A percentile compares a stretch with the other conserved stretches of the same genome.
phyloP scores from a whole-genome alignment of 2,329 filamentous ascomycete species.

The Teratosphaeria nubilosa region DNA sequence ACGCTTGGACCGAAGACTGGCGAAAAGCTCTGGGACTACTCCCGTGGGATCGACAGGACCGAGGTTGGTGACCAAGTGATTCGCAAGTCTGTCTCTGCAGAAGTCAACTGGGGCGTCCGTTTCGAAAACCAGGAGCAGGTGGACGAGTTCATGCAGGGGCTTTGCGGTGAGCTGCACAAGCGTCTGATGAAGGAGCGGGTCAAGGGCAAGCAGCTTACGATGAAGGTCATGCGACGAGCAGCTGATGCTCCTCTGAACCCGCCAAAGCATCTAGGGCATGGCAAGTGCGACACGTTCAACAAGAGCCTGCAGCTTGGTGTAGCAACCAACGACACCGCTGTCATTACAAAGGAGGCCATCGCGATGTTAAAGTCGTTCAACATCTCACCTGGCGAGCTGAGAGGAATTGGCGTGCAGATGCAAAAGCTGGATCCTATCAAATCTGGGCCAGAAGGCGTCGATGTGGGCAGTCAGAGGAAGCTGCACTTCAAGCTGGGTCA shows the following conservation, averaged over 20 bases:
- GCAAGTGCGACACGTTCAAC: slow-evolving; percentile 88
- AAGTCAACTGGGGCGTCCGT: slow-evolving; percentile 96
- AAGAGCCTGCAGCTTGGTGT: slow-evolving; percentile 77
- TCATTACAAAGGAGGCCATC: slow-evolving; percentile 73
- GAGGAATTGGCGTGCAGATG: slow-evolving; percentile 86
- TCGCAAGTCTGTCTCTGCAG: slow-evolving; percentile 90
- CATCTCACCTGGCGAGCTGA: slow-evolving; percentile 83
- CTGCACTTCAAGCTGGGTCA: slow-evolving; percentile 58
- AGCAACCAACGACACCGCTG: slow-evolving; percentile 63
- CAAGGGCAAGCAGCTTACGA: slow-evolving; percentile 76
- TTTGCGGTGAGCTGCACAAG: slow-evolving; percentile 76
- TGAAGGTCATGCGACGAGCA: slow-evolving; percentile 89
- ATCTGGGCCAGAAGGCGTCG: slow-evolving; percentile 36
- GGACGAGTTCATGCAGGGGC: slow-evolving; percentile 77
- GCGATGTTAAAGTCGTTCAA: slow-evolving; percentile 70
- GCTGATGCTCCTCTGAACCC: slow-evolving; percentile 82
- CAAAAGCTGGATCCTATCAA: slow-evolving; percentile 81
- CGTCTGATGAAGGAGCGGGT: slow-evolving; percentile 74
- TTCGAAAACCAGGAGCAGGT: slow-evolving; percentile 89
- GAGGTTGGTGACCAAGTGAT: slow-evolving; percentile 79
- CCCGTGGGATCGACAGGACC: slow-evolving; percentile 72
- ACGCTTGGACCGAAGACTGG: slow-evolving; percentile 85
- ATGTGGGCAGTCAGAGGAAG: slow-evolving; percentile 67
- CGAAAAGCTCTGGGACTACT: slow-evolving; percentile 80
- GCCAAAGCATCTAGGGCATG: slow-evolving; percentile 86